phyloP scores from a whole-genome alignment of 768 basidiomycete genomes.

The Rhizopogon roseolus region DNA sequence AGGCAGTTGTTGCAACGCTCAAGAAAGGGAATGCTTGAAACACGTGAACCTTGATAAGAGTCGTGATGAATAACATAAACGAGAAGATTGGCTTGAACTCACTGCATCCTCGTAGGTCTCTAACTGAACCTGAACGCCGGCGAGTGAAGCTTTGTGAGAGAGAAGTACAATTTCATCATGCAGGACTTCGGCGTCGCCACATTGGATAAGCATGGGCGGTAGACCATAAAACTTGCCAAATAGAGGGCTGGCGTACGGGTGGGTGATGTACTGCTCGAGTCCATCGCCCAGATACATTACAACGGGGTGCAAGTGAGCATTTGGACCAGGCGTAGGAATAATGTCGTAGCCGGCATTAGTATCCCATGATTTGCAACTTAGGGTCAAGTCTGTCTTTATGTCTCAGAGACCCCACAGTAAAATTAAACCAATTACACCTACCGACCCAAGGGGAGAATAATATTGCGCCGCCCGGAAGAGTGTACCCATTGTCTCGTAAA shows the following conservation, averaged over 20 bases:
- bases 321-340: slow-evolving; percentile 62
- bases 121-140: slow-evolving; percentile 82
- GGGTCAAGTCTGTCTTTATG: slow-evolving; percentile 67
- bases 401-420: slow-evolving; percentile 5
- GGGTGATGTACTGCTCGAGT: slow-evolving; percentile 80
- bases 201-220: slow-evolving; percentile 88
- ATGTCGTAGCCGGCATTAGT: slow-evolving; percentile 87
- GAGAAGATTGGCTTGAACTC: slow-evolving; percentile 16
- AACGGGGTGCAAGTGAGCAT: slow-evolving; percentile 90
- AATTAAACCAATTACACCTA: slow-evolving; percentile 34
- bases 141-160: slow-evolving; percentile 87
- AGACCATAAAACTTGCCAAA: slow-evolving; percentile 87
- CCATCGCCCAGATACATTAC: slow-evolving; percentile 87
- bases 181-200: slow-evolving; percentile 93
- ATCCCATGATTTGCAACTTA: slow-evolving; percentile 99
- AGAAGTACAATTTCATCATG: slow-evolving; percentile 88
- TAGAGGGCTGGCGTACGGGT: slow-evolving; percentile 93
- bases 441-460: slow-evolving; percentile 96
- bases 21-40: slow-evolving; percentile 89
- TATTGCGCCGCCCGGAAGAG: slow-evolving; percentile 80
- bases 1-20: slow-evolving; percentile 57
- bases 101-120: slow-evolving; percentile 92
- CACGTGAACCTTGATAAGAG: slow-evolving; percentile 64
- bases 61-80: not conserved
- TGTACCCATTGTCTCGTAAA: slow-evolving; percentile 85